Percentiles rank a stretch among this genome's conserved stretches.
Conservation (phyloP, 345 rosid species). For the Dimocarpus longan region DNA sequence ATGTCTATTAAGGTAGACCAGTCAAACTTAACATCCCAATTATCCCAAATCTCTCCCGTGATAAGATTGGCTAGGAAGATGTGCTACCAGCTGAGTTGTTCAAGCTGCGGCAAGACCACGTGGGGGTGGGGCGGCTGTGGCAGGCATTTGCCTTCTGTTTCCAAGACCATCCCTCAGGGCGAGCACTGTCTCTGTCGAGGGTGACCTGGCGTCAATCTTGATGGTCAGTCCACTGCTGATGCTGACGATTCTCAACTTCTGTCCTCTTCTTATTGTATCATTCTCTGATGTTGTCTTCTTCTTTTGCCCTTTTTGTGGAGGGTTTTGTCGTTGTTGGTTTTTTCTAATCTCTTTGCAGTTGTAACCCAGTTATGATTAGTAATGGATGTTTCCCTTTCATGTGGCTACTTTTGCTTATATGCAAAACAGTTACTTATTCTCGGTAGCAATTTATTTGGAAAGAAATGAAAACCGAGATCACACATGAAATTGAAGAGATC, state of each 20-base stretch:
- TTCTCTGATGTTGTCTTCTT: not conserved
- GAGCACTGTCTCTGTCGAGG: conserved; percentile 18
- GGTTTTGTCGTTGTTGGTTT: too few species aligned
- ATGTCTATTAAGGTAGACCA: too few species aligned
- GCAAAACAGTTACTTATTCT: not conserved
- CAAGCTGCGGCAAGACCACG: conserved; percentile 20
- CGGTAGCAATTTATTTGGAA: not conserved
- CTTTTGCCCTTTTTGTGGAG: too few species aligned
- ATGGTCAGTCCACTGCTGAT: not conserved
- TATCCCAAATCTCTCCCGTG: not conserved
- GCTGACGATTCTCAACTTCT: not conserved
- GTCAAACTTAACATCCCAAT: not conserved
- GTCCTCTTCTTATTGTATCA: conserved; percentile 16
- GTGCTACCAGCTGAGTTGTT: conserved; percentile 25
- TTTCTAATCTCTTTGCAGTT: not conserved
- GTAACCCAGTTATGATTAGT: too few species aligned
- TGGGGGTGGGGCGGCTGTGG: conserved; percentile 36
- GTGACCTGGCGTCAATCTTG: conserved; percentile 26
- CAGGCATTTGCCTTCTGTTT: conserved; percentile 14
- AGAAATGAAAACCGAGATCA: too few species aligned
- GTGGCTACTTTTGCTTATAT: not conserved
- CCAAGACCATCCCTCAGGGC: conserved; percentile 18
- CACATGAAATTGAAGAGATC: too few species aligned
- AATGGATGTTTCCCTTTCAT: not conserved
- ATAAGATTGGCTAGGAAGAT: not conserved